Conservation (phyloP, 2,329 filamentous ascomycete genomes). For the Talaromyces islandicus region DNA sequence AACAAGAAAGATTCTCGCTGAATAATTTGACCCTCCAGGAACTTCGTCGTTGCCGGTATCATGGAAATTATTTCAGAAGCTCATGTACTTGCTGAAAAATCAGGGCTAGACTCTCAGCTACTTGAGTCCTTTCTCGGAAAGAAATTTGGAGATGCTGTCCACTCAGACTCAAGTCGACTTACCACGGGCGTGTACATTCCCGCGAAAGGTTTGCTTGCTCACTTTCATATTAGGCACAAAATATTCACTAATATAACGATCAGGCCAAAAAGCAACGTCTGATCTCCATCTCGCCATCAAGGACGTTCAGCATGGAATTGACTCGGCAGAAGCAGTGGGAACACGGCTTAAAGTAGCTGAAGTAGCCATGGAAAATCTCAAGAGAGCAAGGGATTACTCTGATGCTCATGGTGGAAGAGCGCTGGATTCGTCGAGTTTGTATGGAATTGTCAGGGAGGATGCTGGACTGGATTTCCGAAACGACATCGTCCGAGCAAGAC, state of each 20-base stretch:
- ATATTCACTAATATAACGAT: background rate
- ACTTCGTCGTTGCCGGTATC: slow-evolving; percentile 16
- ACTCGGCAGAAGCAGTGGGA: slow-evolving; percentile 35
- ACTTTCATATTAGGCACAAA: slow-evolving; percentile 12
- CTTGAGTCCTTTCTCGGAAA: slow-evolving; percentile 22
- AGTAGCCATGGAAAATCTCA: slow-evolving; percentile 38
- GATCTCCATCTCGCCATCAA: slow-evolving; percentile 46
- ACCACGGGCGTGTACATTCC: slow-evolving; percentile 23
- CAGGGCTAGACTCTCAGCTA: slow-evolving; percentile 16
- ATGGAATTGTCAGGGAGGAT: slow-evolving; percentile 41
- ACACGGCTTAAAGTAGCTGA: slow-evolving; percentile 38
- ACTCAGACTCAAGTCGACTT: slow-evolving; percentile 22
- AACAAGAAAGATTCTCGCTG: background rate
- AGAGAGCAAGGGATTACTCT: slow-evolving; percentile 37
- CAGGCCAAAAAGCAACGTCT: slow-evolving; percentile 31
- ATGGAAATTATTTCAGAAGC: slow-evolving; percentile 25
- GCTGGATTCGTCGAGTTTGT: slow-evolving; percentile 49
- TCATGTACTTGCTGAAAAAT: slow-evolving; percentile 26
- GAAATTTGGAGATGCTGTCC: slow-evolving; percentile 23
- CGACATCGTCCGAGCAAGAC: slow-evolving; percentile 19
- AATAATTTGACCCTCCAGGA: slow-evolving; percentile 4
- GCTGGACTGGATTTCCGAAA: slow-evolving; percentile 43
- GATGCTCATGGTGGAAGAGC: slow-evolving; percentile 24
- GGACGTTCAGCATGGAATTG: slow-evolving; percentile 47
- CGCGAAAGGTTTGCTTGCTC: slow-evolving; percentile 15